Conservation (phyloP, 345 rosid genomes). For the Zanthoxylum bungeanum region DNA sequence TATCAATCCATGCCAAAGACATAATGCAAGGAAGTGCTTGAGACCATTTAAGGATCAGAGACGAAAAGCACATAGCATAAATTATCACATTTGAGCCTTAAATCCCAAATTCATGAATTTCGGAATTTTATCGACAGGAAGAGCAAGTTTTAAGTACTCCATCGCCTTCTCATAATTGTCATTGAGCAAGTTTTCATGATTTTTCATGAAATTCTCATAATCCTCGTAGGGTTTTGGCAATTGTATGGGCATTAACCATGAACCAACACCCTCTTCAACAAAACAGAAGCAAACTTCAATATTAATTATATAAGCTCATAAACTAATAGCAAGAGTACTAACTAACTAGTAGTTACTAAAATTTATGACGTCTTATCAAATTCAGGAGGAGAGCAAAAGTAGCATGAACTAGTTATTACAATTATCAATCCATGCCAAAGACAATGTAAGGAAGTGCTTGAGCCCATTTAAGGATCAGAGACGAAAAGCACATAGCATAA, state of each 20-base stretch:
- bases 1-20: background rate
- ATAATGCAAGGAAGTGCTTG: background rate
- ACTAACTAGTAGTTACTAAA: conserved; percentile 6
- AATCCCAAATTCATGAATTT: background rate
- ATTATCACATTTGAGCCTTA: background rate
- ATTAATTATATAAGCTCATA: too few relatives aligned
- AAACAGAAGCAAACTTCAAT: too few relatives aligned
- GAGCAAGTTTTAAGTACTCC: conserved; percentile 47
- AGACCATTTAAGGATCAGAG: background rate
- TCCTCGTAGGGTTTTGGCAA: conserved; percentile 42
- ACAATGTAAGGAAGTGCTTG: background rate
- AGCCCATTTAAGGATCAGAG: background rate
- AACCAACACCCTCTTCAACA: too few relatives aligned
- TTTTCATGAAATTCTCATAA: conserved; percentile 17
- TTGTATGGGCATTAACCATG: conserved; percentile 65
- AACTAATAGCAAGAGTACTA: too few relatives aligned
- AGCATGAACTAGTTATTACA: background rate
- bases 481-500: background rate
- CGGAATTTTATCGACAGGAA: background rate
- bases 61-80: background rate
- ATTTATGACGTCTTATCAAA: background rate
- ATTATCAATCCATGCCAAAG: background rate
- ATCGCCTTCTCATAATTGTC: conserved; percentile 61
- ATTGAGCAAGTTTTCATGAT: too few relatives aligned
- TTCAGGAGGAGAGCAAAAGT: background rate